Base-by-base conservation (phyloP, 2,329 filamentous ascomycete genomes). In the Cryphonectria nitschkei region DNA sequence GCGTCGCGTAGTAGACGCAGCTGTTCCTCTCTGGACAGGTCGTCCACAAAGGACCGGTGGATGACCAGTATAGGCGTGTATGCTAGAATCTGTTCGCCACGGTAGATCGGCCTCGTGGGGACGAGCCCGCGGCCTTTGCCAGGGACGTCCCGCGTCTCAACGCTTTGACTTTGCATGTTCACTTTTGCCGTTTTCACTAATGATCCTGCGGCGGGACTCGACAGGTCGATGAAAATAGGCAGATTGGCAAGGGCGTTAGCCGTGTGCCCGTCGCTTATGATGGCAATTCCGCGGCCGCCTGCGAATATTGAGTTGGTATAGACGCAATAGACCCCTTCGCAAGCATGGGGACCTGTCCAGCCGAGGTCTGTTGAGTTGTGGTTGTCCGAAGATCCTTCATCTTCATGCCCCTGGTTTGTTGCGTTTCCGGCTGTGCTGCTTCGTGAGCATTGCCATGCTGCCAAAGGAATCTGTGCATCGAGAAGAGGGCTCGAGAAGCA, bases 341-440 rank as follows among this genome's bases (percentile, higher is more conserved):
- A 74, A 9, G 68, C 26, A 22, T 74, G 73, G 0, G 73, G 73
- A 0, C 73, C 73, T 22, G 56, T 62, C 73, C 73, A 74, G 3
- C 70, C 8, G 2, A 3, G 9, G 46, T 4, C 68, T 11, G 68
- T 60, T 5, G 70, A 72, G 5, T 58, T 41, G 29, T 69, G 60
- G 22, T 65, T 39, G 14, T 65, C 70, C 7, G 60, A n/a, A 6
- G 26, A 32, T 1, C 37, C 19, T n/a, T 39, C 67, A 7, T 64
- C 41, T 29, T n/a, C 4, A 11, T 16, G 2, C 32, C n/a, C 29
- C 43, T 52, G 46, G 11, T 32, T 16, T 16, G 67, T 66, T n/a
- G 39, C n/a, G 26, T 52, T 65, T 11, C 13, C 19, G 11, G 54
- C 11, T 5, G 60, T n/a, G 39, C 22, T 46, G 39, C 37, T 63